phyloP scores from a whole-genome alignment of 2,329 filamentous ascomycete genomes.

The Aspergillus brunneoviolaceus region DNA sequence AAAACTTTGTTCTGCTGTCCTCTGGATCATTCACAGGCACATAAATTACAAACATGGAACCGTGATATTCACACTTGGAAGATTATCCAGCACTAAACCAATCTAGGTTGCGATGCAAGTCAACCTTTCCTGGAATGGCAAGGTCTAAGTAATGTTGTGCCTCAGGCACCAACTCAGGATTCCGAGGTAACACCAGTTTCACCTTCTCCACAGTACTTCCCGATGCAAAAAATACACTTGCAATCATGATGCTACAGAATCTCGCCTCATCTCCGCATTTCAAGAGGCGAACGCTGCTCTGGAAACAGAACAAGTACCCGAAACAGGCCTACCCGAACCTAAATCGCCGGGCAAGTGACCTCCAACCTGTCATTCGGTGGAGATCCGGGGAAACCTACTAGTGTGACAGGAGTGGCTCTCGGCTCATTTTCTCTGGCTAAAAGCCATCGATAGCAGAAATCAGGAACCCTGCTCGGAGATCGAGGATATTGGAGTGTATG shows the following conservation, averaged over 20 bases:
- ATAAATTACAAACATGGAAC: too few species aligned
- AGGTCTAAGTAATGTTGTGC: neutral
- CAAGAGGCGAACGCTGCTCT: neutral
- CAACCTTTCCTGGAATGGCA: too few species aligned
- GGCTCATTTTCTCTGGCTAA: neutral
- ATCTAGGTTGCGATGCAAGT: too few species aligned
- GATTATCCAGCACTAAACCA: too few species aligned
- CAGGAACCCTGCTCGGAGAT: neutral
- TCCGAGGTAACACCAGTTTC: too few species aligned
- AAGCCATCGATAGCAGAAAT: neutral
- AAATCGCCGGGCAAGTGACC: neutral
- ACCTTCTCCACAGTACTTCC: neutral
- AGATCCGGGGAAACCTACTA: neutral
- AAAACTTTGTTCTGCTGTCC: too few species aligned
- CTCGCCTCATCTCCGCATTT: neutral
- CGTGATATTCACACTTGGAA: too few species aligned
- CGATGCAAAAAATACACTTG: neutral
- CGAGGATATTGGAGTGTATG: neutral
- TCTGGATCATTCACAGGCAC: too few species aligned
- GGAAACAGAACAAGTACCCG: neutral
- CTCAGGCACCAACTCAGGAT: neutral
- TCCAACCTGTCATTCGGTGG: neutral
- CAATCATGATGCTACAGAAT: neutral
- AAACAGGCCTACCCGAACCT: neutral
- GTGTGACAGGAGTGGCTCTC: neutral